Base-by-base conservation (phyloP, 306 rosid species). In the Datisca glomerata region DNA sequence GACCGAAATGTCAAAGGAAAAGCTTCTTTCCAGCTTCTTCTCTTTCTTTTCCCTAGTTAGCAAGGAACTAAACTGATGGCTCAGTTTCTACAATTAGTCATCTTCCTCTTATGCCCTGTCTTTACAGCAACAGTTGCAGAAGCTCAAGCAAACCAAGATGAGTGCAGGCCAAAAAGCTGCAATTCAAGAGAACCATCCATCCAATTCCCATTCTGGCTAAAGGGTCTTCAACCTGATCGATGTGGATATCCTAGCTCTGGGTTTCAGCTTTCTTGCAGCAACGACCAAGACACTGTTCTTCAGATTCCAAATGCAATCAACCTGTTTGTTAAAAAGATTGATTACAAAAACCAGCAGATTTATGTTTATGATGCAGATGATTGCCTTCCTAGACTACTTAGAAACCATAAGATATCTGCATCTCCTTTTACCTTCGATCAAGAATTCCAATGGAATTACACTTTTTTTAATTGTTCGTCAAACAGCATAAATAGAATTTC, bases 151-250 rank as follows among this genome's bases (percentile, higher is more conserved):
- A 6, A 11, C 57, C 57, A 51, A 24, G 28, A 51, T n/a, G 22
- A 25, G 12, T 37, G 60, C 51, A 9, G 3, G 12, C 38, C 34
- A 35, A 4, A 13, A 36, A 27, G 14, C 8, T 56, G 54, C 6
- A 13, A 51, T 2, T 35, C 7, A 19, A 1, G 13, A 6, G 63
- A 34, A 0, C 63, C 43, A 1, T 17, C 49, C 10, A 47, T 57
- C 33, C 22, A 39, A 29, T 57, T 39, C 49, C 64, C 64, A 9
- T 57, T 48, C 47, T 29, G 56, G 12, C 64, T 40, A 18, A 57
- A 29, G 21, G 35, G 31, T 7, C 12, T 12, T 5, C 41, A 31
- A 8, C 12, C 55, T 1, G 22, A 17, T 10, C 16, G 15, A 36
- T 46, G 41, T 21, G 46, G 63, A 36, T 24, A 22, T 21, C 47